Evolutionary conservation across 306 rosid genomes (phyloP).

Genomic region (Pachyrhizus erosus): DNA sequence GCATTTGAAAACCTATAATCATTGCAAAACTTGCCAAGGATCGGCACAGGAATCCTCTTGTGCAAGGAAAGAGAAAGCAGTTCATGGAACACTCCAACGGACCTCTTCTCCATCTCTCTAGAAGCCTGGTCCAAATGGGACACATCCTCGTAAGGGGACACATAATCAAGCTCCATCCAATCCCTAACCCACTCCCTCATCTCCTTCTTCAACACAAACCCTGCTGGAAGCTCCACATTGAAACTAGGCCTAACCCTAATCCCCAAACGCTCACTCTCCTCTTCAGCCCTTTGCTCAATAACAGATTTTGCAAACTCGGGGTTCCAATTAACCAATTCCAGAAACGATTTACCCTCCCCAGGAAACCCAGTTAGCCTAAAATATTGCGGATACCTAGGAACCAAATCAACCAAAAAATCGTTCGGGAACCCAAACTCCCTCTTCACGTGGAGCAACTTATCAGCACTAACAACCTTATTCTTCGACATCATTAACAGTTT

Average conservation of each 20-base stretch:
- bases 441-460: conserved; percentile 82
- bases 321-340: conserved; percentile 77
- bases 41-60: conserved; percentile 85
- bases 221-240: conserved; percentile 65
- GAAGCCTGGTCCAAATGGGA: conserved; percentile 71
- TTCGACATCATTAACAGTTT: conserved; percentile 84
- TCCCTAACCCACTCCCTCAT: conserved; percentile 97
- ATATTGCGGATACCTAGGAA: conserved; percentile 74
- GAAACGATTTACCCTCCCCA: conserved; percentile 72
- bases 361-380: conserved; percentile 73
- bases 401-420: conserved; percentile 83
- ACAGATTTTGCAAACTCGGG: conserved; percentile 77
- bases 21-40: conserved; percentile 75
- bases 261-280: conserved; percentile 62
- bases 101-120: conserved; percentile 65
- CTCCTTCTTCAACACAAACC: conserved; percentile 77
- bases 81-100: conserved; percentile 55
- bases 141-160: conserved; percentile 77
- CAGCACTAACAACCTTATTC: conserved; percentile 71
- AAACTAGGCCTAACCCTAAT: conserved; percentile 83
- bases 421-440: conserved; percentile 88
- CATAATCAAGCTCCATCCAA: conserved; percentile 83
- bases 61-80: conserved; percentile 67
- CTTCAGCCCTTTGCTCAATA: conserved; percentile 80
- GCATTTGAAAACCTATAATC: conserved; percentile 87